A percentile compares a stretch with the other conserved stretches of the same genome.
Conservation (phyloP, 2,329 filamentous ascomycete genomes). For the Teratosphaeria destructans region DNA sequence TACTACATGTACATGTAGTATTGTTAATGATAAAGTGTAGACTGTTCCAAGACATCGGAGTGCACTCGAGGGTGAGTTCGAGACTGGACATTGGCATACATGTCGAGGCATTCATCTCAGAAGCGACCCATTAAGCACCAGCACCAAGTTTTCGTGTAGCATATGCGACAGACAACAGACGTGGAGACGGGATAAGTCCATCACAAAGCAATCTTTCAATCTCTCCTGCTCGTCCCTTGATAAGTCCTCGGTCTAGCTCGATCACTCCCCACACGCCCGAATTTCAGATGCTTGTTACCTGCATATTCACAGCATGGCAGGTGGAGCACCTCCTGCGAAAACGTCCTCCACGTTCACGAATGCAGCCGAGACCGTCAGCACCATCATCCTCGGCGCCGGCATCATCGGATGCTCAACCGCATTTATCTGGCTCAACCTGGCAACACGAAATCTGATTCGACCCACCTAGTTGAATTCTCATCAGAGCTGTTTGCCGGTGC, state of each 20-base stretch:
- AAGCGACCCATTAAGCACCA: too few species aligned
- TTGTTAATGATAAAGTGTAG: not conserved
- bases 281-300: not conserved
- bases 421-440: slow-evolving; percentile 51
- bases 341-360: slow-evolving; percentile 7
- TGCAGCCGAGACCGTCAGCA: slow-evolving; percentile 35
- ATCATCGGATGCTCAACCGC: slow-evolving; percentile 62
- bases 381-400: slow-evolving; percentile 58
- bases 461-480: slow-evolving; percentile 50
- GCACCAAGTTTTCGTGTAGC: too few species aligned
- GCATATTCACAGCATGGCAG: not conserved
- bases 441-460: slow-evolving; percentile 31
- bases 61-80: too few species aligned
- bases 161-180: too few species aligned
- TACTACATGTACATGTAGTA: too few species aligned
- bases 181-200: not conserved
- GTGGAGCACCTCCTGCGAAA: not conserved
- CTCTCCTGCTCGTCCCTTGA: not conserved
- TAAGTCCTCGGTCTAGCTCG: not conserved
- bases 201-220: not conserved
- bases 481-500: slow-evolving; percentile 59
- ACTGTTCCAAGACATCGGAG: too few species aligned
- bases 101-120: too few species aligned
- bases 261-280: too few species aligned
- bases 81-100: too few species aligned